Conservation (phyloP, 2,329 filamentous ascomycete genomes). For the Paecilomyces fulvus region DNA sequence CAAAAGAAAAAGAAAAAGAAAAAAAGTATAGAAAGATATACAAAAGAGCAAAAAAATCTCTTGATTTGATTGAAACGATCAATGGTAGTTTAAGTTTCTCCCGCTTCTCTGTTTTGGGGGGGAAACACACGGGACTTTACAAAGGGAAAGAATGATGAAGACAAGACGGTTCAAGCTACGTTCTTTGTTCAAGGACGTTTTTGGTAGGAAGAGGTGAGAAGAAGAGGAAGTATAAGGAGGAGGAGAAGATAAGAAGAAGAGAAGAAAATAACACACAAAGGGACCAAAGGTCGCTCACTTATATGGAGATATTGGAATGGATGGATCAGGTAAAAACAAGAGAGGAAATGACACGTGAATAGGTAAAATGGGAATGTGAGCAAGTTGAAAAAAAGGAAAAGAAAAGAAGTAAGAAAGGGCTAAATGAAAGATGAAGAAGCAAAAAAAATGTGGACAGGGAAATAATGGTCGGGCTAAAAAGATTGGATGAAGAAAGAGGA, state of each 20-base stretch:
- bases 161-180: background rate
- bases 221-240: constrained; percentile 4
- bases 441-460: background rate
- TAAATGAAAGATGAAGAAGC: background rate
- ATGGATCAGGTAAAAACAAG: background rate
- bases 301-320: background rate
- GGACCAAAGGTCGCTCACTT: background rate
- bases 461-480: constrained; percentile 4
- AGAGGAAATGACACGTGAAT: constrained; percentile 1
- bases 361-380: background rate
- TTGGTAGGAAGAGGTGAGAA: background rate
- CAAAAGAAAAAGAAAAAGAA: background rate
- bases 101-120: background rate
- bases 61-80: background rate
- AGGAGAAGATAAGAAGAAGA: constrained; percentile 3
- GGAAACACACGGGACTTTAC: background rate
- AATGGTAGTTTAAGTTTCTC: background rate
- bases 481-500: constrained; percentile 4
- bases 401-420: background rate
- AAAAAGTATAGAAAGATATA: background rate
- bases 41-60: background rate
- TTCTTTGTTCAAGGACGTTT: background rate
- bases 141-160: background rate
- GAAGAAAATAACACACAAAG: background rate
- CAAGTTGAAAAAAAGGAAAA: background rate